A percentile compares a stretch with the other conserved stretches of the same genome.
Evolutionary conservation across 164 flowering plant species (phyloP).

Genomic region (Magnolia changhungtana): DNA sequence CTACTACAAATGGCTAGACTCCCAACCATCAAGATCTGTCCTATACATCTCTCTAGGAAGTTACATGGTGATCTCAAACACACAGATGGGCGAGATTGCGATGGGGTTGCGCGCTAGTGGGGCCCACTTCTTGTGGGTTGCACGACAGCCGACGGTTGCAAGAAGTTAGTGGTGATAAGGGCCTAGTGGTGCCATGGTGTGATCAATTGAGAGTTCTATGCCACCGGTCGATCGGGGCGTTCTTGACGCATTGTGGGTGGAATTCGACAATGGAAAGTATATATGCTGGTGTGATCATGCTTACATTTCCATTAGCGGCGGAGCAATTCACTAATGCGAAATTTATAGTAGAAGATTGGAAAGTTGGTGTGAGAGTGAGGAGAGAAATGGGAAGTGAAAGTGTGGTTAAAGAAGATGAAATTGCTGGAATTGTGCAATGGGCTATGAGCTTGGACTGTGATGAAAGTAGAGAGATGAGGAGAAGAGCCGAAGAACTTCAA

Average conservation of each 20-base stretch:
- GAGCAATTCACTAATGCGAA: constrained; percentile 49
- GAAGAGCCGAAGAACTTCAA: constrained; percentile 3
- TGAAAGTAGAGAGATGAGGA: constrained; percentile 5
- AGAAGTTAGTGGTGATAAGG: constrained; percentile 29
- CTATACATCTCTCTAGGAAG: neutral
- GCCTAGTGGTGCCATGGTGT: constrained; percentile 64
- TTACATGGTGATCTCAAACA: neutral
- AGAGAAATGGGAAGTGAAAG: neutral
- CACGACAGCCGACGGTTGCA: constrained; percentile 18
- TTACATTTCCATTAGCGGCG: constrained; percentile 40
- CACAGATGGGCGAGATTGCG: neutral
- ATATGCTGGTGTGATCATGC: constrained; percentile 51
- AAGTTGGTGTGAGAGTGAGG: neutral
- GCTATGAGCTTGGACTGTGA: constrained; percentile 5
- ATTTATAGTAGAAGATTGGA: constrained; percentile 41
- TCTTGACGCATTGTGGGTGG: constrained; percentile 71
- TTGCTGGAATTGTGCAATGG: neutral
- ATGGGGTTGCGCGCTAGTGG: neutral
- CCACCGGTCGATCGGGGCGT: constrained; percentile 59
- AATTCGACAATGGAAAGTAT: constrained; percentile 51
- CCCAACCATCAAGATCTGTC: neutral
- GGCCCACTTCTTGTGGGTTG: neutral
- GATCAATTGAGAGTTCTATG: constrained; percentile 56
- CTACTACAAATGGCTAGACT: neutral
- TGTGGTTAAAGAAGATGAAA: neutral